phyloP scores from a whole-genome alignment of 169 alveolate genomes.

The Eimeria praecox region DNA sequence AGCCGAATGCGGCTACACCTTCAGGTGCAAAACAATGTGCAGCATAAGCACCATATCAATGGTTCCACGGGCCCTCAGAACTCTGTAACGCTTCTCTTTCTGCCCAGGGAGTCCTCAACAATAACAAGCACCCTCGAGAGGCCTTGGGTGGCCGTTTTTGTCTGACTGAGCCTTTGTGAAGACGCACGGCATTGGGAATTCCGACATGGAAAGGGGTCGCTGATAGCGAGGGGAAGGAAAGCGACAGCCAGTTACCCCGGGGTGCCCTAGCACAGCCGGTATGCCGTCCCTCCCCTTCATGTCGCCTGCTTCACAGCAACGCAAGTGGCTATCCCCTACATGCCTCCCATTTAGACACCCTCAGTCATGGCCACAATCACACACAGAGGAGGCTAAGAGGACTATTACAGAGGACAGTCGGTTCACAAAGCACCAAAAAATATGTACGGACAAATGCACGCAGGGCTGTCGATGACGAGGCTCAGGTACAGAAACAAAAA shows the following conservation, averaged over 20 bases:
- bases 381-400: neutral
- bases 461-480: neutral
- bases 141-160: neutral
- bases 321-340: neutral
- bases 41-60: neutral
- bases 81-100: neutral
- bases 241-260: neutral
- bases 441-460: neutral
- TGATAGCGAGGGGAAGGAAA: slow-evolving; percentile 50
- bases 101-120: neutral
- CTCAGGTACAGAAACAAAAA: neutral
- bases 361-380: neutral
- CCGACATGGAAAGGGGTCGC: slow-evolving; percentile 41
- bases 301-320: slow-evolving; percentile 9
- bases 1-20: neutral
- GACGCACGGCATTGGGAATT: slow-evolving; percentile 33
- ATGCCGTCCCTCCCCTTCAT: neutral
- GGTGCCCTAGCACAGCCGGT: neutral
- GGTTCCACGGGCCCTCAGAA: neutral
- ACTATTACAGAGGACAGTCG: neutral
- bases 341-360: neutral
- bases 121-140: neutral
- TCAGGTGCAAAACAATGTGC: neutral
- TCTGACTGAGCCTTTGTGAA: neutral
- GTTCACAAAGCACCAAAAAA: neutral